Evolutionary conservation across 2,329 filamentous ascomycete species (phyloP).

Genomic region (Fusarium sp.): DNA sequence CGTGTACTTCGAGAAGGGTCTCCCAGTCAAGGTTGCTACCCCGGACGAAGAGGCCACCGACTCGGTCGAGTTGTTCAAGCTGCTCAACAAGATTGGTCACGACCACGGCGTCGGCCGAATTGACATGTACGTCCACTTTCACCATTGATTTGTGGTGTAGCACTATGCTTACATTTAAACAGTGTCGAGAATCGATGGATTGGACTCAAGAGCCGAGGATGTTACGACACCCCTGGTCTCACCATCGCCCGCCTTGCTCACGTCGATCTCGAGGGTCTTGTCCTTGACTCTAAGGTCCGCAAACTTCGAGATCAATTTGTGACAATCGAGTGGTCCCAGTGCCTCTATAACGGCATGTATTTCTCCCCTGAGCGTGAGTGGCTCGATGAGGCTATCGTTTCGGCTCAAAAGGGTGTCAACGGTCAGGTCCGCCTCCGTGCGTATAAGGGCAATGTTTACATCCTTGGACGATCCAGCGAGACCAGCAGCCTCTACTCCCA

Average conservation of each 20-base stretch:
- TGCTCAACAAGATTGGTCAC: constrained; percentile 70
- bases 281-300: constrained; percentile 63
- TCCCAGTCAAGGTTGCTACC: constrained; percentile 71
- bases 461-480: constrained; percentile 57
- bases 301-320: constrained; percentile 62
- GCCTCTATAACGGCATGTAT: constrained; percentile 60
- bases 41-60: constrained; percentile 67
- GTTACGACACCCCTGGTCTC: constrained; percentile 23
- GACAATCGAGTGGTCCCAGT: constrained; percentile 56
- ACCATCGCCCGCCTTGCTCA: constrained; percentile 44
- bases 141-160: too few species aligned
- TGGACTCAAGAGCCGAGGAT: constrained; percentile 54
- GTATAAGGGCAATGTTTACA: constrained; percentile 62
- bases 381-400: constrained; percentile 55
- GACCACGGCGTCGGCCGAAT: constrained; percentile 74
- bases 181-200: constrained; percentile 57
- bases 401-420: constrained; percentile 59
- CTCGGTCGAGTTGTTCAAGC: constrained; percentile 71
- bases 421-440: constrained; percentile 50
- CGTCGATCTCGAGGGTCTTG: constrained; percentile 62
- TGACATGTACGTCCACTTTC: constrained; percentile 47
- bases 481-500: constrained; percentile 62
- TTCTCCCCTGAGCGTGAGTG: constrained; percentile 63
- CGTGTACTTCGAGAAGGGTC: constrained; percentile 72
- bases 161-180: neutral